Base-by-base conservation (phyloP, 2,329 filamentous ascomycete species). In the Thelonectria blattea region DNA sequence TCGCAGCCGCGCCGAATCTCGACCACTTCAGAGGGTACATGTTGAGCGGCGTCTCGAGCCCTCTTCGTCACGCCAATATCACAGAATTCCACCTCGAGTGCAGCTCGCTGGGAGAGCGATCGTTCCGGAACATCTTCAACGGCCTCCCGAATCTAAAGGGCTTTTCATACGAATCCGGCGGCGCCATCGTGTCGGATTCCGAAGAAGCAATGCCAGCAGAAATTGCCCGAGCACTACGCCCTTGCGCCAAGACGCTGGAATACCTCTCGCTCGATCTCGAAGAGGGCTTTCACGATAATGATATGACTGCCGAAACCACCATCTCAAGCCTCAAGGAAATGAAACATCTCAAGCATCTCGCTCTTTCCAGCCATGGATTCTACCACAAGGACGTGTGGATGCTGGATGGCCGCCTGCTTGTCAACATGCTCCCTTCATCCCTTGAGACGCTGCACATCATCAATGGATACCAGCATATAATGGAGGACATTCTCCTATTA, bases 311-410 rank as follows among this genome's bases (percentile, higher is more conserved):
- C 2, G 10, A 15, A 2, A 41, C 47, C 11, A 8, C 47, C 1
- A 60, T 60, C 7, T 20, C 43, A 8, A 37, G n/a, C n/a, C 47
- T 60, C 27, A 56, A 49, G 6, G 41, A 34, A 2, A 56, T 60
- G 48, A 27, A 24, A 3, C 17, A 20, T 20, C 17, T 60, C 7
- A 52, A 60, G 24, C 48, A 30, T 11, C 32, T 60, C 5, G 3
- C 14, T 9, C 14, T 60, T 15, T 22, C 30, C 10, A 32, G 8
- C 4, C 5, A 18, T n/a, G n/a, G n/a, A 17, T 41, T 58, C 3
- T 47, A 51, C 15, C 11, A 30, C 9, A 9, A 14, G 27, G 30
- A 20, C 15, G 11, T 10, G 41, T 17, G 6, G 39, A 52, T 2
- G 15, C 6, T 15, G 8, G 34, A 34, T 18, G 52, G 41, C 1